Percentiles rank a stretch among this genome's conserved stretches.
These are phyloP conservation scores for Capronia americana DNA, from an alignment of 2,329 filamentous ascomycete species.

Conservation along the genomic window DNA sequence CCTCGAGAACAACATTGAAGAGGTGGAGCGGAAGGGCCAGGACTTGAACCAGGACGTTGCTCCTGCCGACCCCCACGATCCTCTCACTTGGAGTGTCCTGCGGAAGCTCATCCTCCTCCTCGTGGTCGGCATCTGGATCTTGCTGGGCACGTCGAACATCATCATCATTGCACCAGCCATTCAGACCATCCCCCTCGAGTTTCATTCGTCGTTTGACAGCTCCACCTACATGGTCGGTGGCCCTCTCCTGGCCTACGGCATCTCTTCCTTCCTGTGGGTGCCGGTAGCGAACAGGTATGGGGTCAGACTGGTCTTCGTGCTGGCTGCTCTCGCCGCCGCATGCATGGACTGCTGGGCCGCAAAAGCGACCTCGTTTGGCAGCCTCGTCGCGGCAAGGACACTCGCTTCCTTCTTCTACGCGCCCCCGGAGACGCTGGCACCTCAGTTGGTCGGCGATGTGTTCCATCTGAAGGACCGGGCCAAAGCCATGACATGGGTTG, in stretches of 20 bases:
- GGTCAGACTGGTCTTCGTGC: conserved; percentile 44
- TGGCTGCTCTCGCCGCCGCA: conserved; percentile 41
- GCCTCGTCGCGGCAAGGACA: conserved; percentile 29
- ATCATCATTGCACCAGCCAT: conserved; percentile 36
- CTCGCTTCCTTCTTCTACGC: conserved; percentile 28
- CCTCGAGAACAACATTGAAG: conserved; percentile 11
- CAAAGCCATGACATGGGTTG: conserved; percentile 29
- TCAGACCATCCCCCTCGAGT: conserved; percentile 29
- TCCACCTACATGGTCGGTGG: conserved; percentile 30
- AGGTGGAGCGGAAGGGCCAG: conserved; percentile 19
- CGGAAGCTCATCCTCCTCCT: conserved; percentile 25
- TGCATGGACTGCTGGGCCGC: conserved; percentile 42
- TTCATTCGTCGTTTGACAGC: conserved; percentile 25
- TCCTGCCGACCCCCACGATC: conserved; percentile 19
- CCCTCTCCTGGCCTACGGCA: conserved; percentile 27
- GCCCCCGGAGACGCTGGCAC: conserved; percentile 27
- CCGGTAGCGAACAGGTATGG: conserved; percentile 46
- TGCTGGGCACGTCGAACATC: conserved; percentile 31
- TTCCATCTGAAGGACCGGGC: conserved; percentile 27
- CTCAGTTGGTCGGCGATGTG: conserved; percentile 28
- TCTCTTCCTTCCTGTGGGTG: conserved; percentile 38
- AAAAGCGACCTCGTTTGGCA: conserved; percentile 31
- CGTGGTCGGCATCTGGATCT: conserved; percentile 28
- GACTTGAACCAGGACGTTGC: conserved; percentile 10
- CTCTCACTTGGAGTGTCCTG: conserved; percentile 19